These are phyloP conservation scores for Eucalyptus dawsonii DNA, from an alignment of 345 rosid genomes.

Conservation along the genomic window DNA sequence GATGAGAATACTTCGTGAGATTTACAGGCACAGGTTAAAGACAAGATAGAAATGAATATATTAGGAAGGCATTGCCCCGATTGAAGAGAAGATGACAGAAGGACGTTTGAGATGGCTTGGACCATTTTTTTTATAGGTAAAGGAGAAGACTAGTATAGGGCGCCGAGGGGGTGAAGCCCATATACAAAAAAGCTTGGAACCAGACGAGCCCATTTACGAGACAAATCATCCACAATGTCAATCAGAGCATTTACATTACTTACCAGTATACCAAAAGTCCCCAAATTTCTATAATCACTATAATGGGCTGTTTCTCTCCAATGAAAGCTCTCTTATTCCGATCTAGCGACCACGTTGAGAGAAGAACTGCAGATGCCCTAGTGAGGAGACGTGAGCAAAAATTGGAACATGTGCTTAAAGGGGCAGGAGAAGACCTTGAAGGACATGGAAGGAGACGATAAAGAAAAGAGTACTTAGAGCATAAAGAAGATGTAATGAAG, in stretches of 20 bases:
- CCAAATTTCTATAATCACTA: no score
- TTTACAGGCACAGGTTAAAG: neutral
- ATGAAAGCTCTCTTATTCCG: neutral
- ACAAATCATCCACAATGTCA: no score
- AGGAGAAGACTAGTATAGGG: no score
- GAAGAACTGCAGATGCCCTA: neutral
- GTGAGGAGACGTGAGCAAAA: neutral
- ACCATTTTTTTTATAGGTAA: neutral
- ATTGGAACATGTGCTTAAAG: neutral
- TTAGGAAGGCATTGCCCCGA: neutral
- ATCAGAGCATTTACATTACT: no score
- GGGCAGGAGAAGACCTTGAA: neutral
- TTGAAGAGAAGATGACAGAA: neutral
- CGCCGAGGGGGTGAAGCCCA: no score
- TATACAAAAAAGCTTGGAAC: no score
- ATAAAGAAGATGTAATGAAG: neutral
- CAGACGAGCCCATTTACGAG: no score
- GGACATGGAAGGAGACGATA: neutral
- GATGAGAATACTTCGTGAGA: neutral
- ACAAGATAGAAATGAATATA: neutral
- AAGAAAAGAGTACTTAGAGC: neutral
- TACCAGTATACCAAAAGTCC: no score
- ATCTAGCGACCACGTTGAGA: neutral
- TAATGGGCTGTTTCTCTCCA: neutral
- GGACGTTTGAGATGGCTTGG: neutral